Conservation (phyloP, 2,329 filamentous ascomycete genomes). For the Fusarium chlamydosporum region DNA sequence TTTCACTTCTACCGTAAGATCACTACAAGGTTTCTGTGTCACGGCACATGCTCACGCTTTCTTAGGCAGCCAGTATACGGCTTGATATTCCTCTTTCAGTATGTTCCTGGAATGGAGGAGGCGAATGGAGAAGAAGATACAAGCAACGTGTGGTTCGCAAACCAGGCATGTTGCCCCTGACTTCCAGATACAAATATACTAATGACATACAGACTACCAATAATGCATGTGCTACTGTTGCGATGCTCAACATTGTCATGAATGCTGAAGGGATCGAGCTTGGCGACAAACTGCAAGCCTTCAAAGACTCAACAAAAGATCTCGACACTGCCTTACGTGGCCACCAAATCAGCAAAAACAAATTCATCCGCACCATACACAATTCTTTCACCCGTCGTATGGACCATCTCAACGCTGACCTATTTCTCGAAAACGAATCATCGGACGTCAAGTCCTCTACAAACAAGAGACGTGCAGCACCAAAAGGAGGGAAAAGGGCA, state of each 20-base stretch:
- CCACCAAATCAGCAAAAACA: slow-evolving; percentile 78
- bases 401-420: slow-evolving; percentile 80
- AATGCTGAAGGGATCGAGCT: slow-evolving; percentile 78
- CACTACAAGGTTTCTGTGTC: background rate
- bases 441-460: slow-evolving; percentile 55
- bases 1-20: slow-evolving; percentile 73
- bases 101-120: slow-evolving; percentile 65
- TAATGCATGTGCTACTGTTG: slow-evolving; percentile 93
- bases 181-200: background rate
- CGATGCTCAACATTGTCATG: slow-evolving; percentile 93
- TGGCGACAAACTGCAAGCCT: slow-evolving; percentile 76
- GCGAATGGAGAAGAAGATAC: slow-evolving; percentile 69
- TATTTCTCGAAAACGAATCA: slow-evolving; percentile 72
- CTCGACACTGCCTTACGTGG: slow-evolving; percentile 82
- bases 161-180: slow-evolving; percentile 72
- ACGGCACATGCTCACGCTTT: slow-evolving; percentile 22
- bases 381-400: slow-evolving; percentile 88
- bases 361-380: slow-evolving; percentile 84
- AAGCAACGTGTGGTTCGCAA: slow-evolving; percentile 88
- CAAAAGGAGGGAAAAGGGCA: slow-evolving; percentile 56
- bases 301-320: slow-evolving; percentile 78
- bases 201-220: slow-evolving; percentile 72
- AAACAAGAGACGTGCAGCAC: slow-evolving; percentile 52
- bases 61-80: slow-evolving; percentile 82
- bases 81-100: slow-evolving; percentile 90